Base-by-base conservation (phyloP, 768 basidiomycete genomes). In the Leccinum arenicola region DNA sequence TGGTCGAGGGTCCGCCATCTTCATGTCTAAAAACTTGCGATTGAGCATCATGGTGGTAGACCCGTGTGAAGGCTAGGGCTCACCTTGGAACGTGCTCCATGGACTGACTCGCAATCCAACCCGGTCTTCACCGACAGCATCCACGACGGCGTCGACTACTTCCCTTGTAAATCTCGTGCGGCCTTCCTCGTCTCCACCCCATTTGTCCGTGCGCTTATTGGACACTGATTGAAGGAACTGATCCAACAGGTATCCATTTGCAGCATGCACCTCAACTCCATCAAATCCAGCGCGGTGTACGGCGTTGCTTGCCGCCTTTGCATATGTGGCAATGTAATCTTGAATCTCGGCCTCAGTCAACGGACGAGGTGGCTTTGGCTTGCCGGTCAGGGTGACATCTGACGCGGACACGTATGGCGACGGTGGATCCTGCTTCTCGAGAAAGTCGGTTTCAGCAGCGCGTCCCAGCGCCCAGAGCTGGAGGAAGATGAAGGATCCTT, bases 181-280 rank as follows among this genome's bases (percentile, higher is more conserved):
- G 56, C 81, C 81, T 62, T 82, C 80, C 48, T 81, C 64, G 35
- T 78, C 82, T 1, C 89, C 88, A 0, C 89, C 89, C 68, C 87
- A 43, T 19, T 11, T 43, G n/a, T 43, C 40, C n/a, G 40, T 43
- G n/a, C 40, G 40, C 10, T 43, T 19, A 43, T 43, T 43, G 9
- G 40, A 43, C 10, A 43, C n/a, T 6, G 40, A 43, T 11, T 43
- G 40, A 43, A 91, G 58, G 75, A 89, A 88, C 66, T 89, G 85
- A 64, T 89, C 84, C 3, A 79, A 48, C 3, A 85, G 67, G 58
- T 80, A 83, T 1, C 77, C 76, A 58, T 79, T 78, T 55, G 75
- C 76, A 57, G 66, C 64, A 57, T 77, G 78, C 49, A 81, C 58
- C 70, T 78, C 80, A 54, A 82, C 70, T 0, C 78, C 43, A 43